Conservation (phyloP, 2,329 filamentous ascomycete species). For the Aulographum hederae region DNA sequence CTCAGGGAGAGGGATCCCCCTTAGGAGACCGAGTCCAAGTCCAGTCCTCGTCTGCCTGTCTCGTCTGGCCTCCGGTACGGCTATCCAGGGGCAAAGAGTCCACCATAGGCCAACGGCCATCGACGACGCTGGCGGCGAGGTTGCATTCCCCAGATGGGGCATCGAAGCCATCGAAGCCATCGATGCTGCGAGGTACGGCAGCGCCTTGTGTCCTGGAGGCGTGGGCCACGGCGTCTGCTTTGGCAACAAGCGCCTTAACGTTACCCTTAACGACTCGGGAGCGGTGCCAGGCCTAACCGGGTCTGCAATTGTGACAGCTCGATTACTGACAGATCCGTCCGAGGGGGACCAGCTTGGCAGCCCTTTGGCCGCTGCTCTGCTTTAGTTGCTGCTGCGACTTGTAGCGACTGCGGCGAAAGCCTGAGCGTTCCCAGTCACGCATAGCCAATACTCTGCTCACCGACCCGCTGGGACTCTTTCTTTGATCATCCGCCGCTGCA, state of each 20-base stretch:
- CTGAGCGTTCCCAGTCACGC: neutral
- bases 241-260: neutral
- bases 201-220: neutral
- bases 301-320: neutral
- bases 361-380: too few relatives aligned
- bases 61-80: too few relatives aligned
- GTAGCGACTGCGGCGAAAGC: too few relatives aligned
- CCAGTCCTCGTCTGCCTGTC: too few relatives aligned
- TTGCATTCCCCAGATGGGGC: neutral
- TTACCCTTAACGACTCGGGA: neutral
- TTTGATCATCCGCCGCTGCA: neutral
- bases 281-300: neutral
- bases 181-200: neutral
- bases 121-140: too few relatives aligned
- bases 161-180: too few relatives aligned
- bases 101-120: too few relatives aligned
- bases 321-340: neutral
- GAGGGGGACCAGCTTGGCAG: too few relatives aligned
- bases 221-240: neutral
- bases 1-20: too few relatives aligned
- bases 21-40: too few relatives aligned
- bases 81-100: too few relatives aligned
- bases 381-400: neutral
- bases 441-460: neutral
- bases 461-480: neutral